These are phyloP conservation scores for Vitis rupestris DNA, from an alignment of 164 flowering plant species.

Conservation along the genomic window DNA sequence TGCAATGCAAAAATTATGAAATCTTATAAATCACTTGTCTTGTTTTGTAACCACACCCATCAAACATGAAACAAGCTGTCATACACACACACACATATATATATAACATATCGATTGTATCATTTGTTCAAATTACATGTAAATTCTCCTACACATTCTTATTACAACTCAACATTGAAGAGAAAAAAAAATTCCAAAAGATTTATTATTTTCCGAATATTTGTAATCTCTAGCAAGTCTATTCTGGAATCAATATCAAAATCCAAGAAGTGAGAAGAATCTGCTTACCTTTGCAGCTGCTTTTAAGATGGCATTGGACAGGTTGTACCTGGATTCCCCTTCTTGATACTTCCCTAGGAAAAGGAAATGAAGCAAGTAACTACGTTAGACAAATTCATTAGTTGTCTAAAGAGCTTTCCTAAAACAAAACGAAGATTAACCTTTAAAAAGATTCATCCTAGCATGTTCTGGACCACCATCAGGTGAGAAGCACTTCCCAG, in stretches of 20 bases:
- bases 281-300: constrained; percentile 50
- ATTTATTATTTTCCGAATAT: too few species aligned
- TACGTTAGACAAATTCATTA: neutral
- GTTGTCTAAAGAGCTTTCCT: neutral
- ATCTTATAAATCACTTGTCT: too few species aligned
- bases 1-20: too few species aligned
- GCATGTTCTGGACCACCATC: constrained; percentile 68
- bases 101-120: too few species aligned
- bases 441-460: constrained; percentile 75
- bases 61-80: too few species aligned
- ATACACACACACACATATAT: too few species aligned
- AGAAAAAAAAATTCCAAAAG: too few species aligned
- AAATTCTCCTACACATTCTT: too few species aligned
- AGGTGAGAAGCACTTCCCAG: constrained; percentile 68
- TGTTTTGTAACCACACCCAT: too few species aligned
- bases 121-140: too few species aligned
- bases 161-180: too few species aligned
- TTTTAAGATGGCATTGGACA: constrained; percentile 38
- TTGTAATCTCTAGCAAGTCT: neutral
- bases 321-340: constrained; percentile 82
- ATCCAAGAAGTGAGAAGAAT: neutral
- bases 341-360: constrained; percentile 69
- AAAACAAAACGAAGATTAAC: constrained; percentile 23
- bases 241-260: neutral
- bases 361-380: neutral